These are phyloP conservation scores for Sequoia sempervirens DNA, from an alignment of 75 land plant species.

Conservation along the genomic window DNA sequence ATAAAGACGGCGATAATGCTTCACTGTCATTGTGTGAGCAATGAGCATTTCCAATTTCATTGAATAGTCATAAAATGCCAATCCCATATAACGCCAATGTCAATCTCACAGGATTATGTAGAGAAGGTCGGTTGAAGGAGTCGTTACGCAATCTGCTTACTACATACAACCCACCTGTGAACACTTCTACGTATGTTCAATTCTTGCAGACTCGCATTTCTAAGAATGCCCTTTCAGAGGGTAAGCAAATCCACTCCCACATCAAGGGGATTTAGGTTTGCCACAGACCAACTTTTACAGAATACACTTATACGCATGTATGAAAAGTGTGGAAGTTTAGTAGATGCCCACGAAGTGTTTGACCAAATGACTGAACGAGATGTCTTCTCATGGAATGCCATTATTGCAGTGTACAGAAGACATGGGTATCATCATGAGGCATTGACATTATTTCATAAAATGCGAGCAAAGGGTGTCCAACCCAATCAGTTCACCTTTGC, in stretches of 20 bases:
- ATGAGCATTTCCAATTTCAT: no score
- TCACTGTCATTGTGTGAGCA: no score
- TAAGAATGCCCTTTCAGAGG: background rate
- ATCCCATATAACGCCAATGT: background rate
- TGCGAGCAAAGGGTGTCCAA: slow-evolving; percentile 19
- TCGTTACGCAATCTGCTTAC: background rate
- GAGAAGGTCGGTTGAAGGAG: background rate
- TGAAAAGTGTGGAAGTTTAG: slow-evolving; percentile 3
- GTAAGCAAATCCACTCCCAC: background rate
- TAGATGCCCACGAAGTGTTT: background rate
- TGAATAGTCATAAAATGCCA: no score
- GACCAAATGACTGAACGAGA: slow-evolving; percentile 19
- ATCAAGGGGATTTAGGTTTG: background rate
- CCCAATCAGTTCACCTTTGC: slow-evolving; percentile 24
- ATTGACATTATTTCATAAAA: slow-evolving; percentile 15
- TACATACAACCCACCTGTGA: background rate
- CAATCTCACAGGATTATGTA: background rate
- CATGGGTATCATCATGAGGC: slow-evolving; percentile 18
- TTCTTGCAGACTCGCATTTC: background rate
- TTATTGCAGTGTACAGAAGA: slow-evolving; percentile 20
- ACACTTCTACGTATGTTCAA: background rate
- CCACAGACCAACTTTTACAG: background rate
- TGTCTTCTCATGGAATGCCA: slow-evolving; percentile 33
- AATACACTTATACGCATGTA: slow-evolving; percentile 8
- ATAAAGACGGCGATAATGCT: no score